Conservation (phyloP, 75 land plant genomes). For the Pinus tabuliformis region DNA sequence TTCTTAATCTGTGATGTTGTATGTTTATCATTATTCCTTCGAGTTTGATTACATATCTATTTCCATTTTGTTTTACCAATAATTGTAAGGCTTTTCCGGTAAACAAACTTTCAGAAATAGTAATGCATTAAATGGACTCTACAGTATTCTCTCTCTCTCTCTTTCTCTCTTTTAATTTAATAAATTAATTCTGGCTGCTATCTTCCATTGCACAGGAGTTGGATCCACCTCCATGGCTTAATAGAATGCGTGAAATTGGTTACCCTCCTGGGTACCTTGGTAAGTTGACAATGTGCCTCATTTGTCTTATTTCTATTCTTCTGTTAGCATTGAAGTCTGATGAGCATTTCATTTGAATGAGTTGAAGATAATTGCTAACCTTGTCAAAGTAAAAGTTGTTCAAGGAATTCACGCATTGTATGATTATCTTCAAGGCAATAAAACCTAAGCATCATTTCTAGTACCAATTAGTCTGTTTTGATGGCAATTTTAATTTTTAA, state of each 20-base stretch:
- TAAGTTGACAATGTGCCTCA: slow-evolving; percentile 12
- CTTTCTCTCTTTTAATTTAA: background rate
- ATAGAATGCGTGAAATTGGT: slow-evolving; percentile 80
- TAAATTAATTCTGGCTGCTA: background rate
- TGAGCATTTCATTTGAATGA: background rate
- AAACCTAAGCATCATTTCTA: background rate
- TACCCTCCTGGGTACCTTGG: slow-evolving; percentile 94
- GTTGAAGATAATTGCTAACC: too few relatives aligned
- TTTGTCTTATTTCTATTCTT: background rate
- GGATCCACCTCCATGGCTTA: slow-evolving; percentile 96
- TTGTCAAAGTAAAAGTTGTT: background rate
- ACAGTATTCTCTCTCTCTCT: background rate
- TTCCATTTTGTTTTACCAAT: background rate
- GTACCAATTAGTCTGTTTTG: background rate
- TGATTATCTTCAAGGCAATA: background rate
- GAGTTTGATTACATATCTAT: background rate
- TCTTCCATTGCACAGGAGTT: slow-evolving; percentile 45
- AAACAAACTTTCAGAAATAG: background rate
- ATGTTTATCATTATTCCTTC: background rate
- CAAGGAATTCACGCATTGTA: background rate
- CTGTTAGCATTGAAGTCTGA: background rate
- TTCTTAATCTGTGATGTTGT: background rate
- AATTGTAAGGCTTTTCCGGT: background rate
- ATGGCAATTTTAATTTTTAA: background rate
- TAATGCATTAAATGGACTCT: too few relatives aligned